A percentile compares a stretch with the other conserved stretches of the same genome.
These are phyloP conservation scores for Amorphotheca resinae DNA, from an alignment of 495 filamentous ascomycete genomes.

Conservation along the genomic window DNA sequence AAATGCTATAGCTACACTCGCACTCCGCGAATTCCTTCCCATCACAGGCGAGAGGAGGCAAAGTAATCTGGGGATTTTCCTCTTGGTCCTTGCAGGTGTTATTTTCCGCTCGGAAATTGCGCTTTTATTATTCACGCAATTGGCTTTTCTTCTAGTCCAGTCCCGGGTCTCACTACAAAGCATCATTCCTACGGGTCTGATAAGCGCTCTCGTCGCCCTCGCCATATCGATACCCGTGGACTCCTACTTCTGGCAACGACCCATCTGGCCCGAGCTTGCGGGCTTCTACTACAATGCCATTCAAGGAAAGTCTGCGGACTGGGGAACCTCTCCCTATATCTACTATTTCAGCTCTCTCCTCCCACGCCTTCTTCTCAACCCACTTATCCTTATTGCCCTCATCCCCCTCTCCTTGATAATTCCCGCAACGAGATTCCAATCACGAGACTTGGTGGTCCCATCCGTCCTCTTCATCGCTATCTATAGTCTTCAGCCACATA, in stretches of 20 bases:
- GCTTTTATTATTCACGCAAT: conserved; percentile 53
- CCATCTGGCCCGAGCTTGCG: conserved; percentile 81
- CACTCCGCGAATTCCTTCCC: conserved; percentile 60
- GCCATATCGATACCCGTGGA: conserved; percentile 59
- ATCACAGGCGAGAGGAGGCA: conserved; percentile 17
- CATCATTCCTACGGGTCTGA: conserved; percentile 55
- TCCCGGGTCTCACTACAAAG: conserved; percentile 42
- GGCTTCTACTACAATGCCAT: conserved; percentile 90
- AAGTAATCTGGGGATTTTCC: conserved; percentile 41
- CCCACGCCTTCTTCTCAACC: conserved; percentile 75
- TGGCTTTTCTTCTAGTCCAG: conserved; percentile 42
- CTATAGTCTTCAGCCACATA: conserved; percentile 83
- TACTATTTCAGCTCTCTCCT: conserved; percentile 76
- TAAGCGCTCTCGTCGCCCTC: conserved; percentile 50
- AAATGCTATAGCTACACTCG: conserved; percentile 41
- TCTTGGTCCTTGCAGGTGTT: conserved; percentile 71
- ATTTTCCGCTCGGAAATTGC: conserved; percentile 87
- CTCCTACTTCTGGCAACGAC: conserved; percentile 82
- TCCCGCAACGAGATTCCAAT: conserved; percentile 28
- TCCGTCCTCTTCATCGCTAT: conserved; percentile 57
- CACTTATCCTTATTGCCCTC: conserved; percentile 45
- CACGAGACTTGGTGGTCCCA: conserved; percentile 48
- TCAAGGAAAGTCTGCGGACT: conserved; percentile 60
- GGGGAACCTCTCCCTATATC: conserved; percentile 76
- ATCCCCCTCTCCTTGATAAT: conserved; percentile 52